phyloP scores from a whole-genome alignment of 345 rosid species.

The Hypericum perforatum region DNA sequence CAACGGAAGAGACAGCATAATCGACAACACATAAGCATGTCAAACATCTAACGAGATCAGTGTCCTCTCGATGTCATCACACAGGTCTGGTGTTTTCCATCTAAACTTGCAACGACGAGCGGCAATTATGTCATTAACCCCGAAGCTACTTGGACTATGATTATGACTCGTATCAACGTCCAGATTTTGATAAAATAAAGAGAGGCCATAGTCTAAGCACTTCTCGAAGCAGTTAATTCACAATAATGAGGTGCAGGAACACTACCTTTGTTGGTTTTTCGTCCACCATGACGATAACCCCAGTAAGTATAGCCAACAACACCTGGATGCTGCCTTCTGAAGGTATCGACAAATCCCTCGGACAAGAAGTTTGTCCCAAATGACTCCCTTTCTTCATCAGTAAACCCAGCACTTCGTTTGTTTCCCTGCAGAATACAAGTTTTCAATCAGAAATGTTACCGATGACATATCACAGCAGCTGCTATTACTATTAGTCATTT shows the following conservation, averaged over 20 bases:
- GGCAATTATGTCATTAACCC: no score
- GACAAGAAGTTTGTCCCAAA: slow-evolving; percentile 67
- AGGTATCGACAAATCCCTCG: slow-evolving; percentile 81
- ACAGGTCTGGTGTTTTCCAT: no score
- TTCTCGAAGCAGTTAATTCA: neutral
- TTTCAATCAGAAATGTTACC: neutral
- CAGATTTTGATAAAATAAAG: no score
- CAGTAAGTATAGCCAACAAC: slow-evolving; percentile 89
- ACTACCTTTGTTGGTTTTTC: slow-evolving; percentile 77
- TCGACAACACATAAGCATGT: no score
- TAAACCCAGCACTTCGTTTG: slow-evolving; percentile 88
- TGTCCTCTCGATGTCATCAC: no score
- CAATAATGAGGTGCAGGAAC: neutral
- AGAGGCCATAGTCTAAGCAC: no score
- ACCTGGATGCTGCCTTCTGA: slow-evolving; percentile 73
- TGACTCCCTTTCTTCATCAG: slow-evolving; percentile 76
- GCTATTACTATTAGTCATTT: no score
- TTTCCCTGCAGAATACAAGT: slow-evolving; percentile 48
- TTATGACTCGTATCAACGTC: no score
- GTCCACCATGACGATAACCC: slow-evolving; percentile 78
- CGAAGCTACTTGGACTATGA: no score
- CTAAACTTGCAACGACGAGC: neutral
- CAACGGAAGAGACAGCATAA: neutral
- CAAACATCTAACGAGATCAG: no score
- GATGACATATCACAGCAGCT: no score